These are phyloP conservation scores for Chrysopogon serrulatus DNA, from an alignment of 176 grass and related monocot genomes.

Conservation along the genomic window DNA sequence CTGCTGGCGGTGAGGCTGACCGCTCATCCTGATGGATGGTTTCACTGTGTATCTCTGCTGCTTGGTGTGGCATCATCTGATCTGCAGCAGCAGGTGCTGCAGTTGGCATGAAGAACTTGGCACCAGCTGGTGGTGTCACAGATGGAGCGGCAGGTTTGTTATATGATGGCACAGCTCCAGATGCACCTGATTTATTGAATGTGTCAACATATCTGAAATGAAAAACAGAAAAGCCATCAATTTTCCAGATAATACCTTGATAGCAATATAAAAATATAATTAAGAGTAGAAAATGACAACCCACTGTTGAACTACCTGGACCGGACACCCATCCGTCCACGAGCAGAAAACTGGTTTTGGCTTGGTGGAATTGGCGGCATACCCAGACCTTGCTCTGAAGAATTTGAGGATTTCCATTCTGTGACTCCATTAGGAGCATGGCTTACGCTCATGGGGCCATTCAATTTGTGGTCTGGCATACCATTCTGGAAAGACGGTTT, in stretches of 20 bases:
- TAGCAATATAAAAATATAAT: conserved; percentile 9
- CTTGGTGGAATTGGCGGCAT: conserved; percentile 82
- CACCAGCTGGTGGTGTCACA: conserved; percentile 44
- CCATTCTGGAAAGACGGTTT: conserved; percentile 65
- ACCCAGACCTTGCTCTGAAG: conserved; percentile 42
- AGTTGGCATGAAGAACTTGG: conserved; percentile 77
- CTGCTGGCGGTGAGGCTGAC: conserved; percentile 34
- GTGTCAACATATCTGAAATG: conserved; percentile 88
- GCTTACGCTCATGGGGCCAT: conserved; percentile 23
- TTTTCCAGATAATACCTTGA: neutral
- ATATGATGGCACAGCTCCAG: conserved; percentile 43
- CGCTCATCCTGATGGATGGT: conserved; percentile 33
- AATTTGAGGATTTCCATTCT: conserved; percentile 32
- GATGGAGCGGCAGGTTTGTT: conserved; percentile 62
- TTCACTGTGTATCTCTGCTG: conserved; percentile 39
- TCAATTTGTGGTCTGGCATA: conserved; percentile 41
- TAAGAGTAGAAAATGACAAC: neutral
- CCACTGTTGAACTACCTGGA: conserved; percentile 51
- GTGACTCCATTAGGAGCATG: conserved; percentile 40
- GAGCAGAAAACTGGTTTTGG: conserved; percentile 94
- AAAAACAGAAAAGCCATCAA: neutral
- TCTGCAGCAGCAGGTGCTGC: conserved; percentile 31
- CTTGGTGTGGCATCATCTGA: conserved; percentile 30
- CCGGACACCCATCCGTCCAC: conserved; percentile 78
- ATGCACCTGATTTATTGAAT: conserved; percentile 72